phyloP scores from a whole-genome alignment of 306 rosid species.

The Prunus persica region DNA sequence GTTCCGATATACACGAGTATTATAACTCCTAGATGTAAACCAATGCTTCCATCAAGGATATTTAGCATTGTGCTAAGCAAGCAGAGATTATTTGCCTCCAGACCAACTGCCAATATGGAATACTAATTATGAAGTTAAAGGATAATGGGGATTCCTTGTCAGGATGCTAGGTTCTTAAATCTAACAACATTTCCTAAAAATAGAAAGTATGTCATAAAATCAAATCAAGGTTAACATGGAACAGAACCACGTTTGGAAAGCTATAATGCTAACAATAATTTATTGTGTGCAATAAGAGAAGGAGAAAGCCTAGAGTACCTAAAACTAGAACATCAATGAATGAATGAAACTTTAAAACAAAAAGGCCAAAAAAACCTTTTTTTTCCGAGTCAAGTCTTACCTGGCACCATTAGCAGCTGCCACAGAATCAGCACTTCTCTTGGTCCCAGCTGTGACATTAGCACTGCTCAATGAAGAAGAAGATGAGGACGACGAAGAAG shows the following conservation, averaged over 20 bases:
- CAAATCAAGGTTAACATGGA: not conserved
- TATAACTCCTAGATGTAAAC: not conserved
- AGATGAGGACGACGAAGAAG: constrained; percentile 38
- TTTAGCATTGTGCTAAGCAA: not conserved
- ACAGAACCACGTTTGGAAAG: not conserved
- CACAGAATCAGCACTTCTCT: constrained; percentile 78
- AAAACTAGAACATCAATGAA: not conserved
- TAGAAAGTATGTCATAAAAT: not conserved
- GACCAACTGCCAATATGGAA: not conserved
- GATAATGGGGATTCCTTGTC: too few species aligned
- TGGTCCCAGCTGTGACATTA: constrained; percentile 53
- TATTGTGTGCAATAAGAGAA: not conserved
- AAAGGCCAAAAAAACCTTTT: not conserved
- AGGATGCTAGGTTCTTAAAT: not conserved
- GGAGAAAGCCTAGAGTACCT: not conserved
- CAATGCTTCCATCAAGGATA: not conserved
- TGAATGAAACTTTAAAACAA: not conserved
- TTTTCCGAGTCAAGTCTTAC: constrained; percentile 20
- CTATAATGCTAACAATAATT: not conserved
- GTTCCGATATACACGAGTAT: not conserved
- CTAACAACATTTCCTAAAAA: not conserved
- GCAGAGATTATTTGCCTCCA: not conserved
- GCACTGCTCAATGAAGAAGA: constrained; percentile 48
- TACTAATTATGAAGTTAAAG: too few species aligned
- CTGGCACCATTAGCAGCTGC: constrained; percentile 47